Percentiles rank a stretch among this genome's conserved stretches.
phyloP scores from a whole-genome alignment of 345 rosid species.

The Hypericum perforatum region DNA sequence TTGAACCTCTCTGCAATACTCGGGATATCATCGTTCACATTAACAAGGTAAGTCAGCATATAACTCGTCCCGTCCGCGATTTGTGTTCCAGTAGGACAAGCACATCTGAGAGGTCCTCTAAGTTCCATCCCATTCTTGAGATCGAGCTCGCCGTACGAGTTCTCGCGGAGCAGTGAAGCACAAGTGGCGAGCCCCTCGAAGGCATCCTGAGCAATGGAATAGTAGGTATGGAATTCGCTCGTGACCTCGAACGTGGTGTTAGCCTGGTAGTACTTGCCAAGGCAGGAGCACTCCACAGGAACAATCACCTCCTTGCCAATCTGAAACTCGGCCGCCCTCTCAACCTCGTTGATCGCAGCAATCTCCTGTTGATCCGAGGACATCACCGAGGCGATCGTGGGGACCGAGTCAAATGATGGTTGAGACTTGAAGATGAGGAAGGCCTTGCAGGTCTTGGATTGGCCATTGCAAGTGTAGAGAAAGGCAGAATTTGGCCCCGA shows the following conservation, averaged over 20 bases:
- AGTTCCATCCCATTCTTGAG: constrained; percentile 17
- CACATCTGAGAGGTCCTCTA: constrained; percentile 35
- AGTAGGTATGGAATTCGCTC: constrained; percentile 8
- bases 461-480: constrained; percentile 40
- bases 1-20: constrained; percentile 30
- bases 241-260: constrained; percentile 16
- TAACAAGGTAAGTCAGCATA: constrained; percentile 32
- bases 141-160: not conserved
- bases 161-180: constrained; percentile 19
- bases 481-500: constrained; percentile 21
- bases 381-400: constrained; percentile 27
- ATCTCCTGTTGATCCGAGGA: constrained; percentile 22
- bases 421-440: constrained; percentile 38
- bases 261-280: constrained; percentile 25
- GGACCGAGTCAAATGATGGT: constrained; percentile 24
- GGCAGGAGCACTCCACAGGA: constrained; percentile 34
- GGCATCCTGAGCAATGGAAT: constrained; percentile 13
- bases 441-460: constrained; percentile 18
- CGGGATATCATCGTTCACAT: constrained; percentile 18
- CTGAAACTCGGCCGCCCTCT: constrained; percentile 19
- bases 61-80: constrained; percentile 23
- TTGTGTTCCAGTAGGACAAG: constrained; percentile 41
- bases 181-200: constrained; percentile 35
- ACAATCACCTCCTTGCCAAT: constrained; percentile 27
- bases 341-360: constrained; percentile 30